Percentiles rank a stretch among this genome's conserved stretches.
Evolutionary conservation across 768 basidiomycete species (phyloP).

Genomic region (Cytidiella melzeri): DNA sequence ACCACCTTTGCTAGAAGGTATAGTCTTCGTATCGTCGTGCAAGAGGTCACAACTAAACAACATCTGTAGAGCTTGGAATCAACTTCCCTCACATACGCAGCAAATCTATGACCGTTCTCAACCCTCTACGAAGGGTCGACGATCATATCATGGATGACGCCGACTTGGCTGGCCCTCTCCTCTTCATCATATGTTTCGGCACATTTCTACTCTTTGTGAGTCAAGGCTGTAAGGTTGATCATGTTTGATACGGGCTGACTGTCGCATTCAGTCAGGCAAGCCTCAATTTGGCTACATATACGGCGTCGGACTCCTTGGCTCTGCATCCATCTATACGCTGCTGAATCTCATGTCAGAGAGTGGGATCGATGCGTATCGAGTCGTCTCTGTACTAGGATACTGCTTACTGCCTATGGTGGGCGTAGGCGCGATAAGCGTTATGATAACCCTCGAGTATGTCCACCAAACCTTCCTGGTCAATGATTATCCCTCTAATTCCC

Average conservation of each 20-base stretch:
- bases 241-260: constrained; percentile 10
- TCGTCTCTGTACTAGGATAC: constrained; percentile 93
- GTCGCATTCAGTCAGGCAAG: constrained; percentile 76
- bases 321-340: constrained; percentile 85
- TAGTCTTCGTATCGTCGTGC: constrained; percentile 21
- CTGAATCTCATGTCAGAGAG: constrained; percentile 96
- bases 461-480: not conserved
- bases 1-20: constrained; percentile 91
- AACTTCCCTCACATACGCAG: constrained; percentile 94
- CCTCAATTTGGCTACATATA: constrained; percentile 99
- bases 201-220: constrained; percentile 87
- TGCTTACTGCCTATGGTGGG: constrained; percentile 97
- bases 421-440: constrained; percentile 82
- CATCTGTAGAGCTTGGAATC: constrained; percentile 80
- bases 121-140: constrained; percentile 79
- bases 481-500: not conserved
- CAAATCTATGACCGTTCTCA: constrained; percentile 93
- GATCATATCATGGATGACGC: constrained; percentile 99
- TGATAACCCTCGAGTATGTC: constrained; percentile 82
- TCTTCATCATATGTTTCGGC: constrained; percentile 94
- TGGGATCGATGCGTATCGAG: constrained; percentile 92
- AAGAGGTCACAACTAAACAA: too few relatives aligned
- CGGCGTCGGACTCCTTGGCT: constrained; percentile 94
- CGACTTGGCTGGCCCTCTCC: constrained; percentile 91
- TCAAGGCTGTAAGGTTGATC: constrained; percentile 15